These are phyloP conservation scores for Hirschioporus abietinus DNA, from an alignment of 768 basidiomycete genomes.

Conservation along the genomic window DNA sequence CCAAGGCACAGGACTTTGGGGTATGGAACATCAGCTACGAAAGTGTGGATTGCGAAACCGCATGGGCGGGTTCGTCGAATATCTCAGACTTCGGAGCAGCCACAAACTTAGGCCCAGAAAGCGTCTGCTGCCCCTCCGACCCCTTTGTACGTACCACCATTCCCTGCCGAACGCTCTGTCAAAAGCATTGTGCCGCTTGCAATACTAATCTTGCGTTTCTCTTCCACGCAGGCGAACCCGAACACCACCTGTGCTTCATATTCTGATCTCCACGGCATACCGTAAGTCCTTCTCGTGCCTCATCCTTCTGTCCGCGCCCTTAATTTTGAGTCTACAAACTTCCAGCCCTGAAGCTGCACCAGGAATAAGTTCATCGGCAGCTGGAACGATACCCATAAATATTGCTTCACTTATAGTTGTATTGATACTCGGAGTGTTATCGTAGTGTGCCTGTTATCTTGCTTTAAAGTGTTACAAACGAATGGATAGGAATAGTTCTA, in stretches of 20 bases:
- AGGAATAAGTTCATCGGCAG: not conserved
- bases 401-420: not conserved
- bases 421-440: not conserved
- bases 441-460: not conserved
- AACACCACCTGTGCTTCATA: conserved; percentile 64
- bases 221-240: conserved; percentile 29
- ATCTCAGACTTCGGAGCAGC: conserved; percentile 66
- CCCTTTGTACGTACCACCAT: conserved; percentile 41
- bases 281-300: conserved; percentile 38
- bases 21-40: conserved; percentile 80
- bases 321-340: conserved; percentile 10
- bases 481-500: not conserved
- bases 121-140: conserved; percentile 70
- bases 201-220: conserved; percentile 1
- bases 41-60: conserved; percentile 50
- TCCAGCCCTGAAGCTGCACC: conserved; percentile 25
- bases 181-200: not conserved
- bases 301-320: not conserved
- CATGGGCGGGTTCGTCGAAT: conserved; percentile 61
- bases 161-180: not conserved
- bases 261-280: conserved; percentile 58
- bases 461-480: not conserved
- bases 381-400: not conserved
- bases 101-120: conserved; percentile 41
- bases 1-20: conserved; percentile 61